Evolutionary conservation across 2,329 filamentous ascomycete genomes (phyloP), one percentile per base, ranked within the genome.

Genomic region (Curvularia lunata): DNA sequence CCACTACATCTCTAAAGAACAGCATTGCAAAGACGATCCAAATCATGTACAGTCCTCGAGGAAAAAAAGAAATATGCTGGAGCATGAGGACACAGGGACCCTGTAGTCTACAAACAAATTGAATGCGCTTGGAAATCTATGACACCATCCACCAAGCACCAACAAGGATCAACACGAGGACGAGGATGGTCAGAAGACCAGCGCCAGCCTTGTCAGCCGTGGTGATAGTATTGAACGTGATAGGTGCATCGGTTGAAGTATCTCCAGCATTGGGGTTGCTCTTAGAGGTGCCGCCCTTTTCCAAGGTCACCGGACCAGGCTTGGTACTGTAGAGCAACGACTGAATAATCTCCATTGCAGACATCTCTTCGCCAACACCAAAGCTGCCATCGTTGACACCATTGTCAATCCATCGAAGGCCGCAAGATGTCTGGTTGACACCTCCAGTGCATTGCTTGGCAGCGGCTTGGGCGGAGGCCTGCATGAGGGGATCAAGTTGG

Each of bases 141-240:
- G 72, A 68, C 57, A 83, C 75, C 80, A 85, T 83, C 78, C 83
- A 84, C 75, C 80, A 82, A 37, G 79, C 80, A n/a, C 85, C 85
- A 1, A 81, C 81, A 23, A 88, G 59, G 38, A 90, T 77, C 6
- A 80, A 76, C 5, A 82, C 68, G 1, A 91, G 71, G 3, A 88
- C 73, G 5, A 87, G 48, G 2, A 85, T 74, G 1, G 90, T 93
- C 49, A 86, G 62, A 58, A 92, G 84, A 10, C 85, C 85, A 37
- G 90, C 90, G 10, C 89, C 91, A 6, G 85, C 88, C 61, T 81
- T 85, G 69, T 93, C 90, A 7, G 82, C 86, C 1, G 81, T 81
- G 2, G 84, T 85, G 32, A 88, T 81, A 1, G 53, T 52, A 30
- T 73, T 61, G 55, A 70, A 72, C 1, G 54, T 63, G 21, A 73